Percentiles rank a stretch among this genome's conserved stretches.
phyloP scores from a whole-genome alignment of 345 rosid genomes.

The Linum lewisii region DNA sequence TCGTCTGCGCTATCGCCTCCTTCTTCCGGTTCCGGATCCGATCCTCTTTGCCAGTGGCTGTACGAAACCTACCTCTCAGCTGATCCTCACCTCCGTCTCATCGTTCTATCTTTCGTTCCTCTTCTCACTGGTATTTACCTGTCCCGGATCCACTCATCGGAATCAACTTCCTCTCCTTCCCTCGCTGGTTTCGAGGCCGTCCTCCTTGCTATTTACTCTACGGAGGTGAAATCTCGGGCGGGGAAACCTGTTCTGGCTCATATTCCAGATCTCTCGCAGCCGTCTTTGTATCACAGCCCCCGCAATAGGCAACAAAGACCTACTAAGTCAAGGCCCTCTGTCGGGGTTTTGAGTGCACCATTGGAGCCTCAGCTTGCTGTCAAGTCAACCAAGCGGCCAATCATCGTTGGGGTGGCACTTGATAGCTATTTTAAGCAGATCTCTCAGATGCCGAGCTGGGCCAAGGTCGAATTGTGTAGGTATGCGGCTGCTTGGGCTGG shows the following conservation, averaged over 20 bases:
- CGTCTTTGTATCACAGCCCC: constrained; percentile 82
- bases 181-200: constrained; percentile 94
- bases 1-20: constrained; percentile 41
- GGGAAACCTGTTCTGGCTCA: constrained; percentile 69
- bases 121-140: constrained; percentile 60
- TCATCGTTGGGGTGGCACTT: constrained; percentile 54
- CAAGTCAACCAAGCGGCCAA: constrained; percentile 70
- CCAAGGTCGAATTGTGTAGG: constrained; percentile 70
- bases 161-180: constrained; percentile 38
- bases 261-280: constrained; percentile 79
- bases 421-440: constrained; percentile 77
- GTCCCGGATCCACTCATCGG: constrained; percentile 63
- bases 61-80: constrained; percentile 78
- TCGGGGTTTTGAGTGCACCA: constrained; percentile 52
- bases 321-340: constrained; percentile 30
- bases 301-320: constrained; percentile 19
- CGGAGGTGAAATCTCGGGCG: constrained; percentile 68
- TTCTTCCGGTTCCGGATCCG: constrained; percentile 74
- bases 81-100: constrained; percentile 76
- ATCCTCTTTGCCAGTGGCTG: constrained; percentile 93
- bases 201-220: constrained; percentile 70
- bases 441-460: constrained; percentile 82
- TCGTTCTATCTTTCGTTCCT: constrained; percentile 80
- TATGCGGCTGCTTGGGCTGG: constrained; percentile 76
- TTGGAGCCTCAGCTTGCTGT: constrained; percentile 71